These are phyloP conservation scores for Fusarium guadeloupense DNA, from an alignment of 2,329 filamentous ascomycete genomes.

Conservation along the genomic window DNA sequence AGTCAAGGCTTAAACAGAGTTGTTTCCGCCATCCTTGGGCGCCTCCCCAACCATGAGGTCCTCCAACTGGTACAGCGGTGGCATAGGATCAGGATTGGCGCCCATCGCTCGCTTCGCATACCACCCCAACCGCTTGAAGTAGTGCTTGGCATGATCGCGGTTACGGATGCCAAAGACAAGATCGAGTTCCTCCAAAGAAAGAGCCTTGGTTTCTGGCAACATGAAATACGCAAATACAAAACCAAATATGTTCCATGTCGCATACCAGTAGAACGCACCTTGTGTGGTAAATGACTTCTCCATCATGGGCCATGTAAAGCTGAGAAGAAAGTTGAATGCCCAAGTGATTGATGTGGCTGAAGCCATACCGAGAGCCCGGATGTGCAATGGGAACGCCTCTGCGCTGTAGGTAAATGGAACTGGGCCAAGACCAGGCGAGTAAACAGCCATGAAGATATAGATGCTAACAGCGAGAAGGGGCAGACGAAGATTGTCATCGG, in stretches of 20 bases:
- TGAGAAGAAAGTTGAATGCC: constrained; percentile 46
- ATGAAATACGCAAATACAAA: constrained; percentile 60
- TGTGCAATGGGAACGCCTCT: constrained; percentile 50
- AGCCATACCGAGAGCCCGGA: constrained; percentile 50
- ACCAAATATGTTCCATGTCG: constrained; percentile 56
- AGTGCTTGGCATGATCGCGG: constrained; percentile 53
- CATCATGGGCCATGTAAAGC: constrained; percentile 48
- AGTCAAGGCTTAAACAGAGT: not conserved
- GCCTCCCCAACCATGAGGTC: constrained; percentile 45
- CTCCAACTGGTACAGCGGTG: constrained; percentile 28
- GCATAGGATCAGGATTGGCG: constrained; percentile 13
- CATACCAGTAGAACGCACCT: constrained; percentile 55
- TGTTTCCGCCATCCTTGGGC: constrained; percentile 44
- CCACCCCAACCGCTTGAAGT: constrained; percentile 36
- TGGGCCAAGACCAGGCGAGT: constrained; percentile 50
- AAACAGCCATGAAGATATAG: constrained; percentile 50
- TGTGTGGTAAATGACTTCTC: constrained; percentile 39
- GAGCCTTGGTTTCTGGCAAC: constrained; percentile 61
- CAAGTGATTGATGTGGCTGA: constrained; percentile 52
- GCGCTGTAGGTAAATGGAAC: constrained; percentile 52
- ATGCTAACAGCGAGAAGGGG: constrained; percentile 45
- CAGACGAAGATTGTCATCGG: constrained; percentile 34
- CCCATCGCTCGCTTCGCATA: constrained; percentile 11
- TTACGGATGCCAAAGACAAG: constrained; percentile 57
- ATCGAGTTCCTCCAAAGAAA: constrained; percentile 60